Evolutionary conservation across 2,329 filamentous ascomycete species (phyloP), one percentile per base, ranked within the genome.

Genomic region (Fusarium azukiicola): DNA sequence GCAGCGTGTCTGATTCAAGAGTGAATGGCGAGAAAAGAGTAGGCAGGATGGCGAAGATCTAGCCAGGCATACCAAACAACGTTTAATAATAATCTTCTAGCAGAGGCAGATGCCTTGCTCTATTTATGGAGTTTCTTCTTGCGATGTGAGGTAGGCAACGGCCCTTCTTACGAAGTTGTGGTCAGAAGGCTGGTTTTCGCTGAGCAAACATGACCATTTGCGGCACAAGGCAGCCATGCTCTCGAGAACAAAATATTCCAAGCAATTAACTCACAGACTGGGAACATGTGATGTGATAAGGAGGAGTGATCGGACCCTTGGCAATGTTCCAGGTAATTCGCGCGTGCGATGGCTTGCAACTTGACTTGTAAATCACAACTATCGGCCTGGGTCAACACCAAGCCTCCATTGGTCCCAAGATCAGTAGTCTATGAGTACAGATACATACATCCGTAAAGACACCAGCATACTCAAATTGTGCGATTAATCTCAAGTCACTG

Each of bases 1-100:
- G 10, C 14, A 46, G 13, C 44, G 13, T 32, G 27, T 67, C 16
- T 16, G 19, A 21, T 14, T 23, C 21, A 46, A 67, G 44, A 47
- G 63, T 67, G 63, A 67, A 67, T 67, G 40, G 8, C 5, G 58
- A 49, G n/a, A 44, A 38, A n/a, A 40, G 46, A 36, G 44, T n/a
- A 49, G 42, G 44, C 44, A 47, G 44, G 21, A 46, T 21, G 12
- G 27, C 38, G 32, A 67, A 67, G 9, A 16, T n/a, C 21, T 38
- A 14, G 14, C 17, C 16, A 23, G 27, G 42, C 63, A 67, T 6
- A 49, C 12, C 63, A 23, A 47, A 36, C 44, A 38, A 19, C 13
- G 19, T 27, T 47, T 11, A 67, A 10, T 21, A 17, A 36, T 3
- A n/a, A 38, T 38, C 23, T 6, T 6, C 1, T 3, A 1, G 38